Conservation (phyloP, 257 asterid species). For the Solanum phureja region DNA sequence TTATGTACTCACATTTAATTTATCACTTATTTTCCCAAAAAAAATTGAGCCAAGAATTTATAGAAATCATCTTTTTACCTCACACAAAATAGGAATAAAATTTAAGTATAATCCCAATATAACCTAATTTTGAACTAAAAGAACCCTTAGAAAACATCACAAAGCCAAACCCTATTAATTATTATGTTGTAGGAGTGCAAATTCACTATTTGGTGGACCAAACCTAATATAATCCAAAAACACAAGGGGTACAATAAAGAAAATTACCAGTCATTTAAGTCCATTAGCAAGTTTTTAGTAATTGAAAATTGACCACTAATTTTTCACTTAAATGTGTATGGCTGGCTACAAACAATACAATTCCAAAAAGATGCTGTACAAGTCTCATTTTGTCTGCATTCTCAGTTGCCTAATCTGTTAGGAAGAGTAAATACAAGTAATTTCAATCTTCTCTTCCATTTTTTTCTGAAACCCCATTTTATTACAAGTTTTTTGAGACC, state of each 20-base stretch:
- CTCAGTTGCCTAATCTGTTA: not conserved
- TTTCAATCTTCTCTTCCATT: not conserved
- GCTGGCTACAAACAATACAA: not conserved
- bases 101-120: not conserved
- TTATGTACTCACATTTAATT: not conserved
- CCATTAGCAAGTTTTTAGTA: not conserved
- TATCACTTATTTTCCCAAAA: not conserved
- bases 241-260: not conserved
- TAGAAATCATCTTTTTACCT: fast-evolving
- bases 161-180: not conserved
- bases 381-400: not conserved
- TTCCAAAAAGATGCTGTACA: not conserved
- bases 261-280: not conserved
- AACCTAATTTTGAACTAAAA: not conserved
- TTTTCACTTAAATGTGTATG: not conserved
- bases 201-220: not conserved
- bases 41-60: not conserved
- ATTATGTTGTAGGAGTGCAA: not conserved
- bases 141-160: not conserved
- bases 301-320: not conserved
- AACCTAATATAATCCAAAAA: not conserved
- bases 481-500: not conserved
- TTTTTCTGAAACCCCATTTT: slow-evolving; percentile 4
- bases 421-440: not conserved
- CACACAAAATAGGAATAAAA: too few species aligned